Base-by-base conservation (phyloP, 208 protist genomes). In the Leishmania turanica region DNA sequence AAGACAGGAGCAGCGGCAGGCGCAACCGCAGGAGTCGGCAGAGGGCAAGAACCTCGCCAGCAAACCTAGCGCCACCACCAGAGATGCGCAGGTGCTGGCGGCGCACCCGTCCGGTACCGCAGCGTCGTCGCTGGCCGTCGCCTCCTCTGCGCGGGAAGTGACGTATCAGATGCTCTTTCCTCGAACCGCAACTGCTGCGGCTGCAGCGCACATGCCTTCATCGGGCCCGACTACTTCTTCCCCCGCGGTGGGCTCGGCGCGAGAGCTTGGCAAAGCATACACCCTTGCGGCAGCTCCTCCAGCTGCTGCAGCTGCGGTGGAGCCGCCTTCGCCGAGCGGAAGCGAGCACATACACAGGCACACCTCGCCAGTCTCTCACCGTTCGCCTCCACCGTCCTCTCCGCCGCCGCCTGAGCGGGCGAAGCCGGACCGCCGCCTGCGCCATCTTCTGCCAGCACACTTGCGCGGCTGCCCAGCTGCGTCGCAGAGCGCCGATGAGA, bases 381-480 rank as follows among this genome's bases (percentile, higher is more conserved):
- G 8, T 11, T n/a, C 47, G n/a, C 15, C 51, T 21, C 27, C 51
- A 31, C 51, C 34, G 27, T 40, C 72, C n/a, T 56, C 72, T 64
- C 19, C 74, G 3, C 56, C 24, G 40, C 74, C 56, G 74, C 37
- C 40, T 42, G 53, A n/a, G 54, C 74, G 37, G 56, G 74, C 37
- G 87, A 90, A 65, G 78, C 88, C 64, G 3, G 58, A 83, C 27
- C 84, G 89, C 68, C 86, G 87, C 42, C 83, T 93, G 15, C 78
- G 83, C 19, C 87, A 93, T 78, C 79, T 91, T 37, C 72, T 91
- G 11, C 89, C 87, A 45, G 75, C 85, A 13, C 66, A 79, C 51
- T 70, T 80, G 42, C 77, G 77, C 42, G n/a, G 76, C 53, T 9
- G 34, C 49, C 31, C 72, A n/a, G 21, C 47, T 24, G 34, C 27